Evolutionary conservation across 164 flowering plant species (phyloP), one percentile per base, ranked within the genome.

Genomic region (Sextonia rubra): DNA sequence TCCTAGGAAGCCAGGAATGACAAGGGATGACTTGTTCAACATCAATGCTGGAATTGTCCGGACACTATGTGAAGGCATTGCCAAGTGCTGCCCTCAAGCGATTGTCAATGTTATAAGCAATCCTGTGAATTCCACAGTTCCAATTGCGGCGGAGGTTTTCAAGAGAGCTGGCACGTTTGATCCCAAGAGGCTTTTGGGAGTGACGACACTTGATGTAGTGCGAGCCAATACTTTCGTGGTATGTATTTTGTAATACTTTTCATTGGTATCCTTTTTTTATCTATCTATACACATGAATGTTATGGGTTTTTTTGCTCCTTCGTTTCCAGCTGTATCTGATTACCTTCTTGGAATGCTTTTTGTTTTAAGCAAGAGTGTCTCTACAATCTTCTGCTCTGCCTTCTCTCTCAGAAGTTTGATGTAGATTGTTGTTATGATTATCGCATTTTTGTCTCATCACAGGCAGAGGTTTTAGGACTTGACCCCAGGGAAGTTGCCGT

Each of bases 1-100:
- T 74, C 99, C 98, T 14, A 84, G 99, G 69, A 95, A 95, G 76
- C 99, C 99, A 32, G 99, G 99, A 74, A 94, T 94, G 99, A 91
- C 99, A 63, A 88, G 99, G 79, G 98, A 94, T 74, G 82, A 80
- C 48, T 74, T 80, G n/a, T 80, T 80, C 75, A 80, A 77, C 56
- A 80, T 80, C 72, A 80, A 80, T 74, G 82, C 82, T 25, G 77
- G 77, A 20, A 80, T 80, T 56, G 80, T 80, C 12, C 66, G 67
- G 67, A 74, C 80, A 58, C 77, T 80, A 0, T 68, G 72, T 64
- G 69, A 70, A 47, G 79, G 71, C 6, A 71, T 77, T 67, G 69
- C 77, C 15, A 69, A 76, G 68, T 68, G 68, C 49, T 76, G 79
- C 55, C 82, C 82, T 32, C 29, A 64, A 52, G 82, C 76, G 47